Evolutionary conservation across 495 filamentous ascomycete genomes (phyloP).

Genomic region (Hypoxylon lienhwacheense): DNA sequence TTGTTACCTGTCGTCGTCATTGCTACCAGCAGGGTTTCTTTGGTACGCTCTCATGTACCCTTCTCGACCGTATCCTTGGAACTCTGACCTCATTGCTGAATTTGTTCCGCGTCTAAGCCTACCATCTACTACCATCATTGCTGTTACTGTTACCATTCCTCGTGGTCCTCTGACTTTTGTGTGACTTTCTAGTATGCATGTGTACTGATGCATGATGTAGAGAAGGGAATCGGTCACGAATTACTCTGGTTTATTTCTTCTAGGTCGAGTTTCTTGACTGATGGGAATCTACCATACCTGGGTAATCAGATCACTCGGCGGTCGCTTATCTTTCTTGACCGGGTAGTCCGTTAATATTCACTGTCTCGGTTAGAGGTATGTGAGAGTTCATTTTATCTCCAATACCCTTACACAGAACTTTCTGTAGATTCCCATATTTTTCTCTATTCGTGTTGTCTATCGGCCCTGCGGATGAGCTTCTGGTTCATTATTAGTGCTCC

Average conservation of each 20-base stretch:
- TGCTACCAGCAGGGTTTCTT: conserved; percentile 16
- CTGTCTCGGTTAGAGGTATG: conserved; percentile 31
- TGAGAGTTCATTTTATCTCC: conserved; percentile 25
- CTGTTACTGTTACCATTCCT: conserved; percentile 4
- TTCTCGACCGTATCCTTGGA: conserved; percentile 3
- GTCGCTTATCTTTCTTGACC: conserved; percentile 10
- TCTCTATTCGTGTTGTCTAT: conserved; percentile 38
- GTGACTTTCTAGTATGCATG: conserved; percentile 17
- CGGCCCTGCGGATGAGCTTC: conserved; percentile 50
- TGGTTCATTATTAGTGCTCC: conserved; percentile 35
- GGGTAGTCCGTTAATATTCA: conserved; percentile 12
- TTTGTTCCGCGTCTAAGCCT: conserved; percentile 11
- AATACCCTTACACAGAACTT: conserved; percentile 33
- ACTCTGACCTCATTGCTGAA: conserved; percentile 24
- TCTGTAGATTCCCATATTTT: conserved; percentile 44
- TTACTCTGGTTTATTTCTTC: conserved; percentile 2
- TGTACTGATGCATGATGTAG: conserved; percentile 26
- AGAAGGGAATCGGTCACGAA: conserved; percentile 11
- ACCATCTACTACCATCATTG: too few relatives aligned
- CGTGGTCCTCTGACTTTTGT: conserved; percentile 3
- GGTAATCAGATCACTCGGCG: conserved; percentile 10
- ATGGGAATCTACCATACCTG: conserved; percentile 15
- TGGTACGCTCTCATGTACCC: conserved; percentile 20
- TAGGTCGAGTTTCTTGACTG: conserved; percentile 9
- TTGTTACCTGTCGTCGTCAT: conserved; percentile 23